Evolutionary conservation across 169 alveolate species (phyloP), one percentile per base, ranked within the genome.

Genomic region (Cystoisospora suis): DNA sequence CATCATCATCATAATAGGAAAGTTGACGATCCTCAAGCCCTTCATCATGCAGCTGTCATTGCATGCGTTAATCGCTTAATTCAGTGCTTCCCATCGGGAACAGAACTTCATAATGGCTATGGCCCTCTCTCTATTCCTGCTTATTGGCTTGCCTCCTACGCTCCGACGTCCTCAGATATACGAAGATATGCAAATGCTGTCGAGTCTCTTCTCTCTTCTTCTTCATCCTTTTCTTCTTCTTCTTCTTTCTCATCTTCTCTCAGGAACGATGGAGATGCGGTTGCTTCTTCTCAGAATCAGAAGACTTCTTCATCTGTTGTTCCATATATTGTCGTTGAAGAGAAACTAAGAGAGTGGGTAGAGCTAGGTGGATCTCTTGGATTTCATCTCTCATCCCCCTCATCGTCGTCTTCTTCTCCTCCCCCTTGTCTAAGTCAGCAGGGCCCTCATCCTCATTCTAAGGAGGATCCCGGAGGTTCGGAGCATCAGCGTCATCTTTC

Each of bases 81-180:
- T 4, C 65, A 42, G 20, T 0, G 59, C 69, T 87, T 87, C 69
- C 87, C 87, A 0, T 49, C 80, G 17, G 79, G 87, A 7, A 45
- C 56, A 3, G 91, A 87, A 36, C 91, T 87, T 0, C 91, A 87
- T 42, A 87, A 87, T 45, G 91, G 91, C 17, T 87, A 72, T 46
- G 91, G 91, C 40, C 49, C 80, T 12, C 69, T 87, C 36, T 12
- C 42, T 23, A 44, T 83, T 15, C 89, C 89, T 12, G n/a, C 89
- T 12, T 58, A 83, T 61, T 53, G 86, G 91, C 83, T 72, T n/a
- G 83, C 56, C 34, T 7, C 15, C 38, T 34, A 72, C 32, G 83
- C 83, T 23, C 83, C 83, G 27, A 38, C 83, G 3, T 34, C 53
- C 3, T 38, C 42, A 2, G 83, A 72, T 38, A 40, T 72, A 53